Percentiles rank a stretch among this genome's conserved stretches.
phyloP scores from a whole-genome alignment of 495 filamentous ascomycete species.

The Rostrohypoxylon terebratum region DNA sequence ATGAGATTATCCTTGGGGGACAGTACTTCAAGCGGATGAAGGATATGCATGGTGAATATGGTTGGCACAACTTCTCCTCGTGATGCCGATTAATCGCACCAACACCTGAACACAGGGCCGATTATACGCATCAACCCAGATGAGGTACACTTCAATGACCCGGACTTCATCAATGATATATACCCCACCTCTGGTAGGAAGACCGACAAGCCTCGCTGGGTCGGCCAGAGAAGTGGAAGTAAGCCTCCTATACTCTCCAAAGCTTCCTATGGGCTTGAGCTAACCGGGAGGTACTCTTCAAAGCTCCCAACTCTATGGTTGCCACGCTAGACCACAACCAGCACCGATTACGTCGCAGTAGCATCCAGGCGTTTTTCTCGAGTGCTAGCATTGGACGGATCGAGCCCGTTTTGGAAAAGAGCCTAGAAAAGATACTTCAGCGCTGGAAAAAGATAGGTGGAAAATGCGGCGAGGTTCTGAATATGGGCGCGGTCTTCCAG shows the following conservation, averaged over 20 bases:
- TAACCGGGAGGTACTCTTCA: too few relatives aligned
- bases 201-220: neutral
- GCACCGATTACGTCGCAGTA: conserved; percentile 55
- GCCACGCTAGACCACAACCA: conserved; percentile 49
- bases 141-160: conserved; percentile 46
- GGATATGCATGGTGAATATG: conserved; percentile 45
- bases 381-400: conserved; percentile 50
- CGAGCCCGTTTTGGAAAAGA: conserved; percentile 50
- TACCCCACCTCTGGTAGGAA: neutral
- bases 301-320: neutral
- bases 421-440: neutral
- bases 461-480: conserved; percentile 27
- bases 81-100: neutral
- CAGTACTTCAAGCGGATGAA: conserved; percentile 40
- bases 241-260: conserved; percentile 7
- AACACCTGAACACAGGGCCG: conserved; percentile 34
- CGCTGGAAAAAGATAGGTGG: neutral
- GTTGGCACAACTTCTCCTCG: neutral
- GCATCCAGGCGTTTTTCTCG: conserved; percentile 58
- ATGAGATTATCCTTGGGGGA: conserved; percentile 48
- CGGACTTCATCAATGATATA: conserved; percentile 43
- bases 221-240: conserved; percentile 4
- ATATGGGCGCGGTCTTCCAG: conserved; percentile 53
- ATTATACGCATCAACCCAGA: conserved; percentile 48
- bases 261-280: too few relatives aligned